Evolutionary conservation across 2,329 filamentous ascomycete species (phyloP).

Genomic region (Nigrospora osmanthi): DNA sequence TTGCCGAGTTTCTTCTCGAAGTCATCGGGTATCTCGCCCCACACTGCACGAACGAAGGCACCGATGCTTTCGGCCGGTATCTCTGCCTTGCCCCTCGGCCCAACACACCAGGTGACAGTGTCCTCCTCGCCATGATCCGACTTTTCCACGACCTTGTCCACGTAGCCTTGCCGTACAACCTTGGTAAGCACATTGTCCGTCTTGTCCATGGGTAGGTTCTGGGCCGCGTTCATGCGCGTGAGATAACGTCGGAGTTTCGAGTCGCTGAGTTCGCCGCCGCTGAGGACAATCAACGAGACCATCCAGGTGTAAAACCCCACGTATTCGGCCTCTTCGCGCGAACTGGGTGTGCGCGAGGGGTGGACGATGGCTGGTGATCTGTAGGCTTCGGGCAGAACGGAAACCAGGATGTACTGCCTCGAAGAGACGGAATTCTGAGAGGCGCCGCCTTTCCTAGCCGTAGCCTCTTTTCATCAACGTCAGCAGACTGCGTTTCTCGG

Average conservation of each 20-base stretch:
- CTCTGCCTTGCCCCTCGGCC: constrained; percentile 78
- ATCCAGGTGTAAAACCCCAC: constrained; percentile 73
- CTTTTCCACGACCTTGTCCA: constrained; percentile 65
- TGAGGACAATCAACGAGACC: constrained; percentile 68
- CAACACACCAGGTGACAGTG: constrained; percentile 72
- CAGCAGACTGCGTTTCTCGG: constrained; percentile 22
- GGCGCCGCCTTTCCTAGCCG: constrained; percentile 23
- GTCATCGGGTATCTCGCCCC: constrained; percentile 41
- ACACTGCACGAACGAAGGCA: constrained; percentile 57
- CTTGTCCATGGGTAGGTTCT: constrained; percentile 65
- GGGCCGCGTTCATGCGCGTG: constrained; percentile 64
- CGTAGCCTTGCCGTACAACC: constrained; percentile 76
- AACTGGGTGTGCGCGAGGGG: constrained; percentile 58
- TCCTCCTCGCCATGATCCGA: constrained; percentile 59
- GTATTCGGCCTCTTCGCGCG: constrained; percentile 69
- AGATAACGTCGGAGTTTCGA: constrained; percentile 72
- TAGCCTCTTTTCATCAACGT: constrained; percentile 21
- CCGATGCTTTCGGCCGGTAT: constrained; percentile 70
- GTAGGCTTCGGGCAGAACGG: constrained; percentile 61
- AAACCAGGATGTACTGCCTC: constrained; percentile 71
- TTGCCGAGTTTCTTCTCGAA: constrained; percentile 51
- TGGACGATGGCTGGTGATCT: constrained; percentile 58
- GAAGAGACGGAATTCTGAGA: constrained; percentile 46
- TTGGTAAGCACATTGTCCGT: constrained; percentile 68
- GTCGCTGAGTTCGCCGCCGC: constrained; percentile 66